Percentiles rank a stretch among this genome's conserved stretches.
phyloP scores from a whole-genome alignment of 768 basidiomycete genomes.

The Psilocybe azurescens region DNA sequence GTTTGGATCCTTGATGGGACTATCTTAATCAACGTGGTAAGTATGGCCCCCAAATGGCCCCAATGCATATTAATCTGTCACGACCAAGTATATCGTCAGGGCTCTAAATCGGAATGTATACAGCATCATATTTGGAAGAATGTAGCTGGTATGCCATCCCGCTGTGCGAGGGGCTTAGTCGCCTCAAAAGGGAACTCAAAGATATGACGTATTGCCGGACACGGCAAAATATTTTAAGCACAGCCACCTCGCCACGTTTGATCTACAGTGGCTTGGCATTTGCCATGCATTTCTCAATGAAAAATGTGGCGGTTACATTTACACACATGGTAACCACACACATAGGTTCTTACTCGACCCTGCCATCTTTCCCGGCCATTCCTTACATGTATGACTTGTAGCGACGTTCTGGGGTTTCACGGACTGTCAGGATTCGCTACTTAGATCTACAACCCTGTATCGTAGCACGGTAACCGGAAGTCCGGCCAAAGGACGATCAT shows the following conservation, averaged over 20 bases:
- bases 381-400: neutral
- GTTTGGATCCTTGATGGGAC: too few species aligned
- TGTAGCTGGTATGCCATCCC: too few species aligned
- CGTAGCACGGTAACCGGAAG: neutral
- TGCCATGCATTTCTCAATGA: neutral
- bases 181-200: too few species aligned
- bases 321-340: neutral
- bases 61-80: too few species aligned
- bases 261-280: neutral
- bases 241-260: neutral
- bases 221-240: neutral
- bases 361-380: neutral
- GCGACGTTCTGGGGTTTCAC: neutral
- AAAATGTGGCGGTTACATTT: neutral
- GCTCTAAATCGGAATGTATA: too few species aligned
- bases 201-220: too few species aligned
- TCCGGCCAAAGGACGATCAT: neutral
- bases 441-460: neutral
- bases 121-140: too few species aligned
- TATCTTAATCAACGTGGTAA: too few species aligned
- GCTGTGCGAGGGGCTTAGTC: too few species aligned
- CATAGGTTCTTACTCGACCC: neutral
- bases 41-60: too few species aligned
- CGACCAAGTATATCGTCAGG: too few species aligned
- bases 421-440: neutral